Evolutionary conservation across 2,329 filamentous ascomycete species (phyloP).

Genomic region (Fonsecaea pugnacius): DNA sequence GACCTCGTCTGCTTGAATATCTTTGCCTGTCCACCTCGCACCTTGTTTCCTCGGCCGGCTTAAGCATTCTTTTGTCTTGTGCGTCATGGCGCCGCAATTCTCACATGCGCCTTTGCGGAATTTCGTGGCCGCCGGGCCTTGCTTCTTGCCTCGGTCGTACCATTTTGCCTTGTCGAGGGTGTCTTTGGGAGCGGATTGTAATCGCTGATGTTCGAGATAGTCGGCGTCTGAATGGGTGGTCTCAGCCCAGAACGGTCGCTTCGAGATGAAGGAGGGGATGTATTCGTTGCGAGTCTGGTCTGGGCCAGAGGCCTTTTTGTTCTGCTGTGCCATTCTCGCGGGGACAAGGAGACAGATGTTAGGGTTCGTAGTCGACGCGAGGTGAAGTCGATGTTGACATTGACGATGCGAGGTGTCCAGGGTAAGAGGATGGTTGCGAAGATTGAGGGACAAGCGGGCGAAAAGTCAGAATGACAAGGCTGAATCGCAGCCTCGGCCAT

Average conservation of each 20-base stretch:
- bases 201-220: constrained; percentile 94
- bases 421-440: not conserved
- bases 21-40: constrained; percentile 86
- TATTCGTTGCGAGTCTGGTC: constrained; percentile 78
- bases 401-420: not conserved
- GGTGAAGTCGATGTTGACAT: not conserved
- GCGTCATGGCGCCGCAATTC: constrained; percentile 96
- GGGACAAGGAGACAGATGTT: too few relatives aligned
- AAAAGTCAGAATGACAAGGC: not conserved
- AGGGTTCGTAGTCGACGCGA: not conserved
- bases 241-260: constrained; percentile 92
- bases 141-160: constrained; percentile 88
- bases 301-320: constrained; percentile 29
- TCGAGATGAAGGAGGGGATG: constrained; percentile 97
- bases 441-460: not conserved
- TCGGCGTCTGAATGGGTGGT: constrained; percentile 70
- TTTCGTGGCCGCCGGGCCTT: constrained; percentile 87
- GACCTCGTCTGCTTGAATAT: constrained; percentile 91
- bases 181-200: constrained; percentile 55
- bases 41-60: constrained; percentile 85
- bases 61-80: constrained; percentile 92
- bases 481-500: not conserved
- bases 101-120: constrained; percentile 98
- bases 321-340: constrained; percentile 8
- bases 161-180: constrained; percentile 72